Evolutionary conservation across 176 grass and related monocot genomes (phyloP).

Genomic region (Oropetium thomaeum): DNA sequence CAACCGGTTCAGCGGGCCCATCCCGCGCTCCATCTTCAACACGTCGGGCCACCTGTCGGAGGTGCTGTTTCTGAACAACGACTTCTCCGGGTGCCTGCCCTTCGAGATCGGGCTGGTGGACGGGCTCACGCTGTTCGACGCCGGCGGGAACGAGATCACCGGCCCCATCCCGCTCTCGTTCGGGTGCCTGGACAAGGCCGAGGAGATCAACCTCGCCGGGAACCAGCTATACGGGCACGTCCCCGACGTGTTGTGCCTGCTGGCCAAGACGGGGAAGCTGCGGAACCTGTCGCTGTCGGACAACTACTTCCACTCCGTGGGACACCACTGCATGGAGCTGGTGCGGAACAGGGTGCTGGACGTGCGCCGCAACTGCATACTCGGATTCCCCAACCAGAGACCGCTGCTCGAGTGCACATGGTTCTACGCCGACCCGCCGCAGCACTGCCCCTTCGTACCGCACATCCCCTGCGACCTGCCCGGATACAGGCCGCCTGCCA

Average conservation of each 20-base stretch:
- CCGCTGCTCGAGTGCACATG: constrained; percentile 49
- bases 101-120: constrained; percentile 66
- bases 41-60: constrained; percentile 45
- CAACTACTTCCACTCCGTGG: constrained; percentile 76
- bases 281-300: constrained; percentile 65
- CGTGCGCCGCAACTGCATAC: constrained; percentile 69
- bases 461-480: constrained; percentile 66
- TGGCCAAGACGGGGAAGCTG: constrained; percentile 53
- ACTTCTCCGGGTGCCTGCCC: constrained; percentile 65
- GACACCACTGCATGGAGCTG: constrained; percentile 50
- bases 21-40: constrained; percentile 63
- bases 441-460: constrained; percentile 55
- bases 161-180: constrained; percentile 78
- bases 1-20: constrained; percentile 63
- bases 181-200: constrained; percentile 52
- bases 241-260: constrained; percentile 68
- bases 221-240: constrained; percentile 69
- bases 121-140: constrained; percentile 63
- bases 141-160: constrained; percentile 48
- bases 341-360: constrained; percentile 51
- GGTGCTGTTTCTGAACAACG: constrained; percentile 86
- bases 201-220: constrained; percentile 65
- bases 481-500: constrained; percentile 9
- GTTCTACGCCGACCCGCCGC: constrained; percentile 50
- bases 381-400: constrained; percentile 55